Conservation (phyloP, 345 rosid species). For the Euphorbia pulcherrima region DNA sequence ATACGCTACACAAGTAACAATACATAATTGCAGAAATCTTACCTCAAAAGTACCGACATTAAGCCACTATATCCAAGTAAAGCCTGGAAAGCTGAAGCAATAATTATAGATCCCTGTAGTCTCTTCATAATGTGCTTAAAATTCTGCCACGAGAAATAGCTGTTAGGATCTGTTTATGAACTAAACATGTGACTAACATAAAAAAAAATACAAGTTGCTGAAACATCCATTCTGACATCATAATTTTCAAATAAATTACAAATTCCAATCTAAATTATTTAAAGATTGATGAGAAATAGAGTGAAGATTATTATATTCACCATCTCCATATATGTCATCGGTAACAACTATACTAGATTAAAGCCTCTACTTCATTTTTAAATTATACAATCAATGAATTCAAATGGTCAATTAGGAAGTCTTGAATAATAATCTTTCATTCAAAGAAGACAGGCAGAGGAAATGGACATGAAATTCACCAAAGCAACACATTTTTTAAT, state of each 20-base stretch:
- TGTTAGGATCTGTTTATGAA: slow-evolving; percentile 2
- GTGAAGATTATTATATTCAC: not conserved
- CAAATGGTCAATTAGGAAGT: not conserved
- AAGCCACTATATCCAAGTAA: slow-evolving; percentile 90
- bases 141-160: slow-evolving; percentile 44
- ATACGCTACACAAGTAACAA: not conserved
- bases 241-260: not conserved
- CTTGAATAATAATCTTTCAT: not conserved
- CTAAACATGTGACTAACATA: not conserved
- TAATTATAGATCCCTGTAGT: slow-evolving; percentile 84
- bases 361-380: not conserved
- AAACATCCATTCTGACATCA: not conserved
- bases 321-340: not conserved
- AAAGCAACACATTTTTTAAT: not conserved
- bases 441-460: not conserved
- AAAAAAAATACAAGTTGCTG: not conserved
- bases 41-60: slow-evolving; percentile 67
- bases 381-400: not conserved
- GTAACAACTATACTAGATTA: not conserved
- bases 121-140: slow-evolving; percentile 96
- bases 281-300: not conserved
- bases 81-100: slow-evolving; percentile 84
- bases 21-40: slow-evolving; percentile 13
- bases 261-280: not conserved
- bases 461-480: not conserved